Conservation (phyloP, 192 early-diverging fungal genomes). For the Endogone sp. region DNA sequence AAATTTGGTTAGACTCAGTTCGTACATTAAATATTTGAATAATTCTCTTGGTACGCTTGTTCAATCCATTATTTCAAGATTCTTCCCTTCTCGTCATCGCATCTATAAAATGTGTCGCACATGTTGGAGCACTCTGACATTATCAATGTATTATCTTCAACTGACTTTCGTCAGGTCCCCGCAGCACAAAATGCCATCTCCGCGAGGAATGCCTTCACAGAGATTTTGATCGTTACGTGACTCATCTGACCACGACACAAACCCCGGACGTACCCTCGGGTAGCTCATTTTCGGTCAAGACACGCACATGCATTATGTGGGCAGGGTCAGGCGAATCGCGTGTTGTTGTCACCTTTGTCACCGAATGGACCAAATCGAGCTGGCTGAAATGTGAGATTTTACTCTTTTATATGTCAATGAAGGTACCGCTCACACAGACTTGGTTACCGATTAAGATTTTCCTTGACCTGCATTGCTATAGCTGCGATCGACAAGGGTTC, state of each 20-base stretch:
- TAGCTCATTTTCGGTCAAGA: conserved; percentile 47
- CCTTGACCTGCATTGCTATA: neutral
- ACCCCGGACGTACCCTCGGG: conserved; percentile 59
- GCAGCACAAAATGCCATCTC: conserved; percentile 49
- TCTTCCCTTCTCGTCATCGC: neutral
- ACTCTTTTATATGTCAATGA: neutral
- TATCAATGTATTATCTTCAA: neutral
- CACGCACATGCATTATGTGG: conserved; percentile 50
- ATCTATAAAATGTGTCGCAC: neutral
- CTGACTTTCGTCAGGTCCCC: conserved; percentile 34
- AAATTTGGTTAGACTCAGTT: conserved; percentile 16
- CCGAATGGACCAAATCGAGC: conserved; percentile 51
- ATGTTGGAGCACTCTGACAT: neutral
- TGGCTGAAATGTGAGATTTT: conserved; percentile 45
- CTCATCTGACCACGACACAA: conserved; percentile 41
- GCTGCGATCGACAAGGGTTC: conserved; percentile 36
- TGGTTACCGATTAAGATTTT: no score
- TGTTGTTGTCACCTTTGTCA: conserved; percentile 42
- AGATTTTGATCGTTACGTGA: conserved; percentile 43
- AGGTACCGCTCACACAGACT: no score
- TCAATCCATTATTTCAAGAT: neutral
- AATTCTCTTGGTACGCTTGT: conserved; percentile 33
- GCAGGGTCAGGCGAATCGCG: conserved; percentile 36
- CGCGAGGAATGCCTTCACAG: conserved; percentile 42
- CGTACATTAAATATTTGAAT: conserved; percentile 36